Conservation (phyloP, 2,329 filamentous ascomycete species). For the Tolypocladium cylindrosporum region DNA sequence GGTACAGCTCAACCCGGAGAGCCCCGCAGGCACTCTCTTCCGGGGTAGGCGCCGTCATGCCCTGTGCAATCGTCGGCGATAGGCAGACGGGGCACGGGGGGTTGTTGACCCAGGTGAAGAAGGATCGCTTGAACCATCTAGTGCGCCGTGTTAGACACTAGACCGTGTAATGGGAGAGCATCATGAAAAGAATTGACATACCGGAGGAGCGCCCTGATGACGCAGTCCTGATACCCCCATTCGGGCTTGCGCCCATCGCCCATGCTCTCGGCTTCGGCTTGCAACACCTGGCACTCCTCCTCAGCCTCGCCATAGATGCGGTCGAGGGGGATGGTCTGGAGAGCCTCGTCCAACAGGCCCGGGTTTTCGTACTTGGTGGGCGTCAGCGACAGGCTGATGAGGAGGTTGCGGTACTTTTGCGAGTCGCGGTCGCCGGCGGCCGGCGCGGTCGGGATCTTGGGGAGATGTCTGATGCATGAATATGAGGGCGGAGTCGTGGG, state of each 20-base stretch:
- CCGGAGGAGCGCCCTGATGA: slow-evolving; percentile 78
- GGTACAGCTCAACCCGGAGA: slow-evolving; percentile 78
- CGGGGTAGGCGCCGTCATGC: slow-evolving; percentile 73
- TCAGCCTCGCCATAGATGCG: slow-evolving; percentile 90
- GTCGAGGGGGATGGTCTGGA: slow-evolving; percentile 78
- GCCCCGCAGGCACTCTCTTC: slow-evolving; percentile 88
- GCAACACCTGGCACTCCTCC: slow-evolving; percentile 80
- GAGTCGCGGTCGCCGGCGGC: slow-evolving; percentile 52
- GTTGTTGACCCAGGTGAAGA: slow-evolving; percentile 97
- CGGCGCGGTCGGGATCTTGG: slow-evolving; percentile 62
- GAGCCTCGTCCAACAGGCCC: slow-evolving; percentile 81
- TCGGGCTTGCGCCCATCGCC: slow-evolving; percentile 69
- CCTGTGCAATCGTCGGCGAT: slow-evolving; percentile 72
- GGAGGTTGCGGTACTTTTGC: slow-evolving; percentile 68
- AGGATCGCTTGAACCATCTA: slow-evolving; percentile 84
- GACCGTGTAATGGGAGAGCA: neutral
- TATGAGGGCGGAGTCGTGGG: slow-evolving; percentile 35
- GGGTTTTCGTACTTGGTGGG: slow-evolving; percentile 96
- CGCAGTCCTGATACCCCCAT: slow-evolving; percentile 98
- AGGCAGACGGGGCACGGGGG: slow-evolving; percentile 74
- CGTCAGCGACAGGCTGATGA: slow-evolving; percentile 77
- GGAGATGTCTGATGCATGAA: slow-evolving; percentile 38
- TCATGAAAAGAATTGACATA: slow-evolving; percentile 29
- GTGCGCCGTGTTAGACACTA: slow-evolving; percentile 9
- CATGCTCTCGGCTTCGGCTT: slow-evolving; percentile 81